Base-by-base conservation (phyloP, 345 rosid species). In the Garcia nutans region DNA sequence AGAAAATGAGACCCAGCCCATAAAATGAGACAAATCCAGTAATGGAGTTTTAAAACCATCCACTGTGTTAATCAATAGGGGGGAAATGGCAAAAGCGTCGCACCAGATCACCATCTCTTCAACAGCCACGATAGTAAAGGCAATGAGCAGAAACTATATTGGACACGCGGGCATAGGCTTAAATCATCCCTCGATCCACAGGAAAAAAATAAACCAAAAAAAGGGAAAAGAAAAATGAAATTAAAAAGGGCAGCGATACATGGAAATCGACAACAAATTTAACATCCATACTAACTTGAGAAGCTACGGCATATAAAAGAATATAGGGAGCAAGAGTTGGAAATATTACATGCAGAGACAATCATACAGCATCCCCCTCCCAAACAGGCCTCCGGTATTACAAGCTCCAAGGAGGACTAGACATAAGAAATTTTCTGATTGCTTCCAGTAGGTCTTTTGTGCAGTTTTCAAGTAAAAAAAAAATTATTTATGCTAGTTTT, bases 101-200 rank as follows among this genome's bases (percentile, higher is more conserved):
- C 85, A 84, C 85, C 87, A 56, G 84, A 66, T 57, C 1, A 33
- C 78, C 80, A 37, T 74, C 81, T 77, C 81, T 74, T 77, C 69
- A 75, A 84, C 83, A 68, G 73, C 83, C 79, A 57, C 70, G 56
- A 59, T 76, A 78, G 78, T 82, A 66, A 78, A 75, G 84, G 82
- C 73, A 54, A 72, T 70, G 79, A 79, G 81, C 74, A 57, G 79
- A 65, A 72, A 60, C 47, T 70, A 74, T 41, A 66, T 71, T 74
- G 82, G 54, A 74, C 80, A 79, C 75, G 78, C 69, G 74, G 65
- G 82, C 84, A 76, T 76, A 70, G 79, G 82, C 83, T 76, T 76
- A 81, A 74, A 70, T 23, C 85, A 77, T 79, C 81, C 81, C 87
- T 84, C 81, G 72, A 63, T 67, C 82, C 78, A 62, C 59, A 57